Base-by-base conservation (phyloP, 208 protist genomes). In the Zelonia costaricensis region DNA sequence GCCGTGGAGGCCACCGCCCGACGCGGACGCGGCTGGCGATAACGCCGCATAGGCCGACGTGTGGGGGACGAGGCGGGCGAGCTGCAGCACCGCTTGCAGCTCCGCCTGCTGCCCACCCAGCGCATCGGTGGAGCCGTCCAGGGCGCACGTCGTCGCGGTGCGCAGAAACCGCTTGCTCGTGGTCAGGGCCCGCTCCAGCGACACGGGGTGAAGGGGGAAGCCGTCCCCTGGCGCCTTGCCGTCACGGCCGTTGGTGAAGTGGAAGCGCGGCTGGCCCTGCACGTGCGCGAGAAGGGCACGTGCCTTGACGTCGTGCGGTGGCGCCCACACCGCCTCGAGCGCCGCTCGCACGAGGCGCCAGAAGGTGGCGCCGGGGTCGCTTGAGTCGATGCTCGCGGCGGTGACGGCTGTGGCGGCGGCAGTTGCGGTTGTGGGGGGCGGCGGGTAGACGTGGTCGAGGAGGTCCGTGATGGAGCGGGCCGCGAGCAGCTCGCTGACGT, bases 151-250 rank as follows among this genome's bases (percentile, higher is more conserved):
- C 13, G 74, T 83, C 1, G 77, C 80, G 8, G 70, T 64, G n/a
- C 76, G 75, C 45, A 95, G 59, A 28, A 84, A 69, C 30, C 55
- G 69, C 42, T 73, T 48, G 74, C 89, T 93, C 18, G 61, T 63
- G 16, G 77, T 49, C 38, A 89, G 58, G 18, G 80, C 76, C 43
- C 92, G 85, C 28, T 77, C 80, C 23, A 95, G 64, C 4, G 83
- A 84, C 2, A 66, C 63, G 4, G 60, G 44, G 25, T 74, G 55
- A n/a, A 92, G 55, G 8, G 79, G 79, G 22, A 80, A 61, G 47
- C 80, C 69, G 25, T 36, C n/a, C 7, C 66, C 65, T 16, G 46
- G 51, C n/a, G 30, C 8, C 30, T 22, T 28, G 2, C 27, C 39
- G 42, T 64, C 62, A 20, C 38, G 62, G 1, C 45, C 57, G 7